Conservation (phyloP, 2,329 filamentous ascomycete genomes). For the Colletotrichum eleusines region DNA sequence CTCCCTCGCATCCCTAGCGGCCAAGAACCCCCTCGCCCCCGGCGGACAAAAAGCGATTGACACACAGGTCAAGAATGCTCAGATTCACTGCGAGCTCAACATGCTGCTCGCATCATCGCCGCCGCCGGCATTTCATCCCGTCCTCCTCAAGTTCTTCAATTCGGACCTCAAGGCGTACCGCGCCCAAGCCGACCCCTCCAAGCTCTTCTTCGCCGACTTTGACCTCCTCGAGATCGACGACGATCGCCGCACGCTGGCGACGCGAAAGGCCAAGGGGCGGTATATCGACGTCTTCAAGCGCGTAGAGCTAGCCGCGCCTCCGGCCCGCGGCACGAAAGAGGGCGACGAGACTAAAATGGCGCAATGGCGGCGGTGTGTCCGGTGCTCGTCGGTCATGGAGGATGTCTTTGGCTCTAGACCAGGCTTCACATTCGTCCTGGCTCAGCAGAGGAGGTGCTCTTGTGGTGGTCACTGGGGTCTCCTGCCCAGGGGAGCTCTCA, state of each 20-base stretch:
- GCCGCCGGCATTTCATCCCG: constrained; percentile 61
- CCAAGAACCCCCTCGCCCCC: constrained; percentile 60
- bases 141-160: constrained; percentile 75
- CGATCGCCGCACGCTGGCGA: constrained; percentile 61
- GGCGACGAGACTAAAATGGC: constrained; percentile 57
- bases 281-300: constrained; percentile 70
- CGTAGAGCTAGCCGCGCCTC: constrained; percentile 58
- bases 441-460: constrained; percentile 66
- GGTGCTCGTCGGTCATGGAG: constrained; percentile 76
- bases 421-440: constrained; percentile 65
- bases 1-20: constrained; percentile 58
- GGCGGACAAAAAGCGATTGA: constrained; percentile 56
- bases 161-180: constrained; percentile 70
- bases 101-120: constrained; percentile 64
- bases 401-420: constrained; percentile 63
- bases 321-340: constrained; percentile 24
- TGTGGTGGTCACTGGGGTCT: constrained; percentile 68
- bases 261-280: constrained; percentile 51
- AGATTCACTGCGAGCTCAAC: constrained; percentile 63
- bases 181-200: constrained; percentile 71
- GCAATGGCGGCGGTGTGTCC: constrained; percentile 64
- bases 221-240: constrained; percentile 75
- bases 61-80: constrained; percentile 58
- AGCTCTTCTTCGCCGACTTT: constrained; percentile 80
- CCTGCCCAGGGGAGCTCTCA: constrained; percentile 49